Conservation (phyloP, 1,284 basidiomycete species). For the Fomitopsis betulina region DNA sequence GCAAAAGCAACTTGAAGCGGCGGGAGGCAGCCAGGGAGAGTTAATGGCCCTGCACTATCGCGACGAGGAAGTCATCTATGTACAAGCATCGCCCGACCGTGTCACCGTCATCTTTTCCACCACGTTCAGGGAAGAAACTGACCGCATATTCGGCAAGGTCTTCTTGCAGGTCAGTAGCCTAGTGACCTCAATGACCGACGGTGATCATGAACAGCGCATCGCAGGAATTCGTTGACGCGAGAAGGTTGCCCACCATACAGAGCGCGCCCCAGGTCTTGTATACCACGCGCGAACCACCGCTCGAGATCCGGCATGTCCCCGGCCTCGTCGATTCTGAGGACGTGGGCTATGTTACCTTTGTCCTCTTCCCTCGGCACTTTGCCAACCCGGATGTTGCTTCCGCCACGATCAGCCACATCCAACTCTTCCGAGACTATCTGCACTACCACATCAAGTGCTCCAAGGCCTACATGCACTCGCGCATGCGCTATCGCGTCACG, state of each 20-base stretch:
- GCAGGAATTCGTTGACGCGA: slow-evolving; percentile 98
- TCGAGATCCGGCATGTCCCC: slow-evolving; percentile 88
- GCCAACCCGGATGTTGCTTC: slow-evolving; percentile 67
- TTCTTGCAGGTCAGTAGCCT: slow-evolving; percentile 80
- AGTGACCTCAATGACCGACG: background rate
- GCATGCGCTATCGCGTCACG: slow-evolving; percentile 92
- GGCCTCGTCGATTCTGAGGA: slow-evolving; percentile 85
- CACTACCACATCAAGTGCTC: slow-evolving; percentile 99
- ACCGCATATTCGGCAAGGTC: slow-evolving; percentile 94
- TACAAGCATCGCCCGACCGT: slow-evolving; percentile 90
- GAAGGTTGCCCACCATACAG: slow-evolving; percentile 89
- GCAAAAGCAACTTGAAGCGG: slow-evolving; percentile 81
- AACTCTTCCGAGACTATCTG: slow-evolving; percentile 96
- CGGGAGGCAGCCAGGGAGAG: slow-evolving; percentile 67
- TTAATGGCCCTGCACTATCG: slow-evolving; percentile 94
- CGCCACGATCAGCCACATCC: slow-evolving; percentile 92
- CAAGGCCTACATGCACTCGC: slow-evolving; percentile 99
- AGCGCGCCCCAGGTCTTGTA: slow-evolving; percentile 99
- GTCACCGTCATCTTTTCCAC: slow-evolving; percentile 99
- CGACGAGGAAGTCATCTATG: slow-evolving; percentile 95
- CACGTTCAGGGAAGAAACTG: slow-evolving; percentile 96
- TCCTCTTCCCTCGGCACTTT: slow-evolving; percentile 97
- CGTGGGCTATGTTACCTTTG: slow-evolving; percentile 98
- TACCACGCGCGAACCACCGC: slow-evolving; percentile 90
- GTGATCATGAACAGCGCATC: background rate